Conservation (phyloP, 2,329 filamentous ascomycete species). For the Alternaria ventricosa region DNA sequence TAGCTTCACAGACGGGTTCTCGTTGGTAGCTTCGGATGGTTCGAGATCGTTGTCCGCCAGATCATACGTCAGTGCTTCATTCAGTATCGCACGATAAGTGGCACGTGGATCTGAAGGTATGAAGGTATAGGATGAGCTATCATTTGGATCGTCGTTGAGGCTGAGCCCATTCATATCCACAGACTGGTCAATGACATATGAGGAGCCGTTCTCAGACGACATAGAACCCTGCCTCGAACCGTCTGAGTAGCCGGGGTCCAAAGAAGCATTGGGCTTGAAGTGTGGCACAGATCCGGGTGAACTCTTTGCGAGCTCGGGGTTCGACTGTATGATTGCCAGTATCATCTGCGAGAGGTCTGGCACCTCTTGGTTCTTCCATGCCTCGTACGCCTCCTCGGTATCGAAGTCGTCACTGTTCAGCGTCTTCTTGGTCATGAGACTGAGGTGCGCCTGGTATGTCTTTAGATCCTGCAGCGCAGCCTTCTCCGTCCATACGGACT, state of each 20-base stretch:
- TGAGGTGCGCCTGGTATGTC: conserved; percentile 87
- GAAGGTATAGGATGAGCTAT: conserved; percentile 78
- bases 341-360: conserved; percentile 92
- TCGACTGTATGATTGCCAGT: conserved; percentile 84
- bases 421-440: conserved; percentile 76
- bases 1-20: conserved; percentile 59
- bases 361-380: conserved; percentile 89
- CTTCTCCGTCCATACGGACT: conserved; percentile 85
- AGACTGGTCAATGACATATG: conserved; percentile 70
- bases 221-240: conserved; percentile 56
- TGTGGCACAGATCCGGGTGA: conserved; percentile 68
- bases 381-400: conserved; percentile 82
- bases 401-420: conserved; percentile 88
- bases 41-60: conserved; percentile 62
- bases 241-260: conserved; percentile 55
- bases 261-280: conserved; percentile 54
- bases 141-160: conserved; percentile 60
- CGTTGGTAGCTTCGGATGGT: conserved; percentile 56
- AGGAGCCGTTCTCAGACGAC: conserved; percentile 53
- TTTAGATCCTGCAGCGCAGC: conserved; percentile 91
- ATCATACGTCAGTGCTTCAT: conserved; percentile 73
- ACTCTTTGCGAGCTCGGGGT: conserved; percentile 82
- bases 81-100: conserved; percentile 82
- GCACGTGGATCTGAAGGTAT: conserved; percentile 84
- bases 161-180: conserved; percentile 72